phyloP scores from a whole-genome alignment of 2,329 filamentous ascomycete species.

The Cercospora canescens region DNA sequence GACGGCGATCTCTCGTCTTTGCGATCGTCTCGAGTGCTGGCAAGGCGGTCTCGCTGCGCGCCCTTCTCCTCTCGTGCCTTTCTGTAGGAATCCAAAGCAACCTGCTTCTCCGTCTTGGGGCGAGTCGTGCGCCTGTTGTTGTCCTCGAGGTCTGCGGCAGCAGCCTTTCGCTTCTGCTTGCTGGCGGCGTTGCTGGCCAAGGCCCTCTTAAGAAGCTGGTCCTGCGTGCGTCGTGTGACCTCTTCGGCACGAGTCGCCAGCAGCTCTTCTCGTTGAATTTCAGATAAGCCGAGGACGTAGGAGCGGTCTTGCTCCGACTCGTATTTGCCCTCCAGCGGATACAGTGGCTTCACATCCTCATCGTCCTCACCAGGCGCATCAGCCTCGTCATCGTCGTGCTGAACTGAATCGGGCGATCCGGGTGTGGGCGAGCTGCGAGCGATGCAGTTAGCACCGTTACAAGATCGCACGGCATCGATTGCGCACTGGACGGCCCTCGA shows the following conservation, averaged over 20 bases:
- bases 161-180: slow-evolving; percentile 71
- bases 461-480: slow-evolving; percentile 5
- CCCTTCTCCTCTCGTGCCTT: slow-evolving; percentile 61
- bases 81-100: slow-evolving; percentile 72
- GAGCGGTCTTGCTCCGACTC: slow-evolving; percentile 56
- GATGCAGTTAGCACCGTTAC: slow-evolving; percentile 3
- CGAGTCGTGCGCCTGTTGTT: slow-evolving; percentile 62
- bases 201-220: slow-evolving; percentile 76
- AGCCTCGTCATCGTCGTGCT: slow-evolving; percentile 77
- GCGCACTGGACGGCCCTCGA: background rate
- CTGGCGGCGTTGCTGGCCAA: slow-evolving; percentile 60
- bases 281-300: slow-evolving; percentile 79
- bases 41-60: slow-evolving; percentile 47
- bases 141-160: slow-evolving; percentile 76
- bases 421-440: slow-evolving; percentile 28
- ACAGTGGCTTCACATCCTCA: slow-evolving; percentile 62
- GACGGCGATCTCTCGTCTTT: slow-evolving; percentile 50
- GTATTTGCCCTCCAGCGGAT: slow-evolving; percentile 85
- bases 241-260: slow-evolving; percentile 84
- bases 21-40: slow-evolving; percentile 40
- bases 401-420: slow-evolving; percentile 72
- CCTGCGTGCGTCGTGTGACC: slow-evolving; percentile 79
- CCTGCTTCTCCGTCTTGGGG: slow-evolving; percentile 47
- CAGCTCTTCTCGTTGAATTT: slow-evolving; percentile 87
- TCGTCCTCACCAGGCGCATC: slow-evolving; percentile 29